These are phyloP conservation scores for Termitomyces sp. DNA, from an alignment of 768 basidiomycete genomes.

Conservation along the genomic window DNA sequence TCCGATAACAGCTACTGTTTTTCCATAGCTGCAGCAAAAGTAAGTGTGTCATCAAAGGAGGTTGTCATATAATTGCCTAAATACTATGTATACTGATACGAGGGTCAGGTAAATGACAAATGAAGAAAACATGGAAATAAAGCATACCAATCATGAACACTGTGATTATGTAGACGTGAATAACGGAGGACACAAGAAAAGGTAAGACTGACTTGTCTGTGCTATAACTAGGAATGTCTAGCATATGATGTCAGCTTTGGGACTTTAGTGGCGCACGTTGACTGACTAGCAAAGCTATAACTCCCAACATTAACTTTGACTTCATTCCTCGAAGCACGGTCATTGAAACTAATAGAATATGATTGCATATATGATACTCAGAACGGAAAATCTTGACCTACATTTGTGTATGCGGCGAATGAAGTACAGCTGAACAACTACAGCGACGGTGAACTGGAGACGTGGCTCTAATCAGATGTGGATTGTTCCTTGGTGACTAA, in stretches of 20 bases:
- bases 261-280: background rate
- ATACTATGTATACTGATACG: background rate
- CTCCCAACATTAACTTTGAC: background rate
- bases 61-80: background rate
- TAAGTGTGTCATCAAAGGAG: background rate
- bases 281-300: background rate
- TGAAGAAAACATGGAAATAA: too few relatives aligned
- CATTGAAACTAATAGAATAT: background rate
- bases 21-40: background rate
- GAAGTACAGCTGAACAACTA: background rate
- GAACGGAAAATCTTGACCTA: background rate
- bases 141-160: background rate
- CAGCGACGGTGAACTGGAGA: background rate
- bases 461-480: background rate
- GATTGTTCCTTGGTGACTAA: background rate
- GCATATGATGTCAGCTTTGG: background rate
- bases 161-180: background rate
- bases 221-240: background rate
- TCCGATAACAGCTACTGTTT: background rate
- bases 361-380: background rate
- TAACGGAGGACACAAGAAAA: background rate
- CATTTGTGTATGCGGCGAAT: background rate
- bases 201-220: background rate
- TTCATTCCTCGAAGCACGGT: background rate
- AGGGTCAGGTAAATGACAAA: background rate